These are phyloP conservation scores for Candida sanyaensis DNA, from an alignment of 1,139 yeast genomes.

Conservation along the genomic window DNA sequence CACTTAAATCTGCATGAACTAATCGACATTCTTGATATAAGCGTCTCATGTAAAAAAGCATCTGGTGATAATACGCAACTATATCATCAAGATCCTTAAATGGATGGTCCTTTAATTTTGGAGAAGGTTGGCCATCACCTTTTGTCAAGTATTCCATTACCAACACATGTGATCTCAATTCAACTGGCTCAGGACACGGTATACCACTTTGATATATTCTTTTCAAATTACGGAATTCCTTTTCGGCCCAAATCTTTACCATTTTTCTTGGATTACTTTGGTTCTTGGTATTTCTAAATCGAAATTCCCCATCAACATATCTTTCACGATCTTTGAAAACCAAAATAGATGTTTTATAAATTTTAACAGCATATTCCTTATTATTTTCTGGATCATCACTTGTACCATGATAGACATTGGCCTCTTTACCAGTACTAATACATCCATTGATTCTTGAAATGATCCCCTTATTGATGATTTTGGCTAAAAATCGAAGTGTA, in stretches of 20 bases:
- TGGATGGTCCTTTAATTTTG: conserved; percentile 80
- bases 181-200: conserved; percentile 91
- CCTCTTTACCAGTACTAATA: conserved; percentile 96
- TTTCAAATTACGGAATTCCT: conserved; percentile 90
- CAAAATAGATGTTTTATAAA: conserved; percentile 91
- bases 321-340: conserved; percentile 96
- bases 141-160: conserved; percentile 89
- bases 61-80: conserved; percentile 68
- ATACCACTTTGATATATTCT: conserved; percentile 77
- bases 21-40: conserved; percentile 86
- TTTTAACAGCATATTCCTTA: conserved; percentile 83
- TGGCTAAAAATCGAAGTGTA: conserved; percentile 79
- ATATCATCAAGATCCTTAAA: conserved; percentile 66
- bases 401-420: conserved; percentile 93
- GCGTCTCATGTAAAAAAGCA: conserved; percentile 82
- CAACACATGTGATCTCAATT: conserved; percentile 83
- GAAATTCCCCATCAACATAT: conserved; percentile 93
- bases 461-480: conserved; percentile 79
- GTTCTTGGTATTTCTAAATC: conserved; percentile 81
- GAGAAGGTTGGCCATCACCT: conserved; percentile 85
- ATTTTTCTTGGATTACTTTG: conserved; percentile 95
- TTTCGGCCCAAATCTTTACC: conserved; percentile 99
- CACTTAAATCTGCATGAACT: conserved; percentile 96
- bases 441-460: conserved; percentile 91
- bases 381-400: conserved; percentile 52